A percentile compares a stretch with the other conserved stretches of the same genome.
phyloP scores from a whole-genome alignment of 805 yeast species.

The Ogataea degrootiae region DNA sequence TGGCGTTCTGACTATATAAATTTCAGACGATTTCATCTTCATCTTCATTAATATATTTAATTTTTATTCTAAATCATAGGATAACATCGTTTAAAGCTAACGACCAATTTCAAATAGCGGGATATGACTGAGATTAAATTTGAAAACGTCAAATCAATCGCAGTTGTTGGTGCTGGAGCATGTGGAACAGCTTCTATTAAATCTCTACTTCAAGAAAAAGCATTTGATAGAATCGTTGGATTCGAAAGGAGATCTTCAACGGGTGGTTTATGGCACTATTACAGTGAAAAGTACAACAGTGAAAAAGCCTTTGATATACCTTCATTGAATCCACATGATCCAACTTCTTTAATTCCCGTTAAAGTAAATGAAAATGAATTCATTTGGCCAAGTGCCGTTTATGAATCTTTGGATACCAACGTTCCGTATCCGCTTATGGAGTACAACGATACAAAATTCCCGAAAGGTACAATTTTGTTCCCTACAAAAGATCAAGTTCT shows the following conservation, averaged over 20 bases:
- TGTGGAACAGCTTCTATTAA: slow-evolving; percentile 63
- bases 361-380: slow-evolving; percentile 11
- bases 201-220: slow-evolving; percentile 51
- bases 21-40: too few species aligned
- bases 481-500: slow-evolving; percentile 56
- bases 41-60: neutral
- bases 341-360: slow-evolving; percentile 7
- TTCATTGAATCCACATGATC: slow-evolving; percentile 24
- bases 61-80: neutral
- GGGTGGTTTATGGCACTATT: slow-evolving; percentile 84
- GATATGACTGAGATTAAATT: slow-evolving; percentile 2
- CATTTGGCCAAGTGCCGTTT: slow-evolving; percentile 52
- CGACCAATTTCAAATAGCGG: neutral
- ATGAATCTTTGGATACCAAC: slow-evolving; percentile 66
- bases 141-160: slow-evolving; percentile 31
- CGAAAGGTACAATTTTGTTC: slow-evolving; percentile 41
- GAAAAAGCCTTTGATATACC: slow-evolving; percentile 10
- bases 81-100: neutral
- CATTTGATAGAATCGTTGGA: slow-evolving; percentile 44
- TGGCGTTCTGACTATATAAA: too few species aligned
- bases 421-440: slow-evolving; percentile 65
- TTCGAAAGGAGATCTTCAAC: slow-evolving; percentile 53
- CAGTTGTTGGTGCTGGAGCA: slow-evolving; percentile 78
- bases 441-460: slow-evolving; percentile 49
- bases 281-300: slow-evolving; percentile 21